Evolutionary conservation across 2,329 filamentous ascomycete species (phyloP).

Genomic region (Microdochium trichocladiopsis): DNA sequence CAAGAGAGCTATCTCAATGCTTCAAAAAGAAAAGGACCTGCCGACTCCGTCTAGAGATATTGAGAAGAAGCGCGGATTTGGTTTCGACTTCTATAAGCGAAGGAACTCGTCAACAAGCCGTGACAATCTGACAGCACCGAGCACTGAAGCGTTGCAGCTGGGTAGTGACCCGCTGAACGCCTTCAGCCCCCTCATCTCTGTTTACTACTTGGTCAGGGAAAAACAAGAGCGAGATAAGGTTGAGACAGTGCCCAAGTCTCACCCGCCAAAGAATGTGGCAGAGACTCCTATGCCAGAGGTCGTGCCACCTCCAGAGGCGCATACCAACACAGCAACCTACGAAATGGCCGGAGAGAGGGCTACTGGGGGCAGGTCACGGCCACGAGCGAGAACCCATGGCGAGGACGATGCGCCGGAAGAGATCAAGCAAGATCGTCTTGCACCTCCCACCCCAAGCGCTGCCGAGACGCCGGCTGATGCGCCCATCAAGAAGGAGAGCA

Average conservation of each 20-base stretch:
- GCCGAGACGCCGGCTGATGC: constrained; percentile 50
- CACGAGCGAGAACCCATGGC: constrained; percentile 84
- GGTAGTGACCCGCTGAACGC: constrained; percentile 88
- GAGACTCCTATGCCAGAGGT: constrained; percentile 61
- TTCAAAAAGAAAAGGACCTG: constrained; percentile 58
- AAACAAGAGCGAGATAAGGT: constrained; percentile 74
- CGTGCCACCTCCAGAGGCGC: constrained; percentile 72
- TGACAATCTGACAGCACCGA: constrained; percentile 80
- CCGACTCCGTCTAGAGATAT: constrained; percentile 50
- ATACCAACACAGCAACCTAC: constrained; percentile 79
- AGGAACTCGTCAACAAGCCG: constrained; percentile 83
- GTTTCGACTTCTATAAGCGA: constrained; percentile 94
- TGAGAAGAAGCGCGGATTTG: constrained; percentile 83
- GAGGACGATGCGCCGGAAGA: constrained; percentile 82
- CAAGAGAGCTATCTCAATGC: constrained; percentile 69
- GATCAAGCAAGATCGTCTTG: constrained; percentile 57
- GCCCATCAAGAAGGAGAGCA: constrained; percentile 74
- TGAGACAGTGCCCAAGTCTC: constrained; percentile 21
- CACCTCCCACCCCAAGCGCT: constrained; percentile 15
- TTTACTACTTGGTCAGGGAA: constrained; percentile 94
- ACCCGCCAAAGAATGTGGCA: constrained; percentile 30
- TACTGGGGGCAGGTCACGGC: constrained; percentile 74
- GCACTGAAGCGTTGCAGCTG: constrained; percentile 74
- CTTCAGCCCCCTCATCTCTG: constrained; percentile 83
- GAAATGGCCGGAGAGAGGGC: constrained; percentile 87